Percentiles rank a stretch among this genome's conserved stretches.
Conservation (phyloP, 1,284 basidiomycete species). For the Stereum hirsutum region DNA sequence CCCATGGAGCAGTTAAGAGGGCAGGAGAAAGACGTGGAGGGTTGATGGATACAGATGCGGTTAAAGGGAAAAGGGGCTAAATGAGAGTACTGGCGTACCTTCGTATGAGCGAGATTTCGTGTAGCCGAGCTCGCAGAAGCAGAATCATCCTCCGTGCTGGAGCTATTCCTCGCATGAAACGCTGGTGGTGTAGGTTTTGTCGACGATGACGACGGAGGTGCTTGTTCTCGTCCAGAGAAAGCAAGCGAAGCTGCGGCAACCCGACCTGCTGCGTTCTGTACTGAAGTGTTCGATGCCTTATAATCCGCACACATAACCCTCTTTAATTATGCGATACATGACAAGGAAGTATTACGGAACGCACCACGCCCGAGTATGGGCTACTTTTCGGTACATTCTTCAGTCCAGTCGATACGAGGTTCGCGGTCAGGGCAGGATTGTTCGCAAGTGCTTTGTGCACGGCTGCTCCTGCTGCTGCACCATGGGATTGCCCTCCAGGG, state of each 20-base stretch:
- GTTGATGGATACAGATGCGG: background rate
- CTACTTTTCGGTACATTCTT: too few relatives aligned
- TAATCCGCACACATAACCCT: too few relatives aligned
- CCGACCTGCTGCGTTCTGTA: constrained; percentile 6
- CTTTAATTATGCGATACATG: too few relatives aligned
- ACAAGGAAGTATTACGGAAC: too few relatives aligned
- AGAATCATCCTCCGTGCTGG: background rate
- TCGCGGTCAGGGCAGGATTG: constrained; percentile 32
- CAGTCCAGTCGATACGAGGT: constrained; percentile 32
- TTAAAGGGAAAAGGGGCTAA: constrained; percentile 8
- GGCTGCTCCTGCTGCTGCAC: constrained; percentile 29
- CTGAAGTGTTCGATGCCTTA: too few relatives aligned
- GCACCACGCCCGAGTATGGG: too few relatives aligned
- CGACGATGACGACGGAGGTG: constrained; percentile 2
- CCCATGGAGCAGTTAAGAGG: background rate
- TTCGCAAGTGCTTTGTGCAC: constrained; percentile 38
- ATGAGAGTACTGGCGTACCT: constrained; percentile 22
- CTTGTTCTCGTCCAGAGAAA: constrained; percentile 8
- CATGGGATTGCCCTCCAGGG: constrained; percentile 5
- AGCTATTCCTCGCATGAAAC: background rate
- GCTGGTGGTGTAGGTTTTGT: constrained; percentile 1
- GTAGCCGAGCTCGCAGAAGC: background rate
- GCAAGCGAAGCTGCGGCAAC: constrained; percentile 10
- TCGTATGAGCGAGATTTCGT: constrained; percentile 7
- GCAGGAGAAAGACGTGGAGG: background rate